Evolutionary conservation across 331 rosid species (phyloP).

Genomic region (Prunus yedoensis): DNA sequence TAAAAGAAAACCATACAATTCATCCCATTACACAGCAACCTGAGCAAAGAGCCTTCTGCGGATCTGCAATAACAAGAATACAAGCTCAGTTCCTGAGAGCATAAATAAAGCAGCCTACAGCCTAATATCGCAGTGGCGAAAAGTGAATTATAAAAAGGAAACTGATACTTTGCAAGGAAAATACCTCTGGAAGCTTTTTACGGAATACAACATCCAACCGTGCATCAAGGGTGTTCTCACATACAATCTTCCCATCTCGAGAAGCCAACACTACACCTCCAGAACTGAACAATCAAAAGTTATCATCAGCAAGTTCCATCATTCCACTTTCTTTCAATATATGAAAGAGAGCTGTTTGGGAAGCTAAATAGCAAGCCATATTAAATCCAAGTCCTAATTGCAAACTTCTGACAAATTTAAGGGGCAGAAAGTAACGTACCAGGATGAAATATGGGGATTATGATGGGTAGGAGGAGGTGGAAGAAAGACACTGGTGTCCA

Average conservation of each 20-base stretch:
- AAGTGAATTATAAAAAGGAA: background rate
- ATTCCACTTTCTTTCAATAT: constrained; percentile 6
- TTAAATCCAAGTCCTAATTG: background rate
- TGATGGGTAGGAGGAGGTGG: constrained; percentile 87
- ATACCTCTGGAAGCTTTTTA: constrained; percentile 96
- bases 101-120: background rate
- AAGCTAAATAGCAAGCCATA: constrained; percentile 25
- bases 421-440: constrained; percentile 41
- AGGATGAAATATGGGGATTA: constrained; percentile 59
- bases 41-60: constrained; percentile 68
- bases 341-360: constrained; percentile 10
- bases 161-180: background rate
- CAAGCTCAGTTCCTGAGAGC: constrained; percentile 12
- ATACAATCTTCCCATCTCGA: constrained; percentile 91
- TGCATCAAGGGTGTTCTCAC: constrained; percentile 93
- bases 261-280: constrained; percentile 98
- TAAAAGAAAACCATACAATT: constrained; percentile 25
- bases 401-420: background rate
- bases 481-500: constrained; percentile 66
- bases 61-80: constrained; percentile 52
- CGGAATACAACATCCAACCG: constrained; percentile 89
- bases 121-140: background rate
- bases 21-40: constrained; percentile 48
- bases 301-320: constrained; percentile 24
- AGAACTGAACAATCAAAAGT: constrained; percentile 59